Evolutionary conservation across 805 yeast species (phyloP).

Genomic region (Kodamaea neixiangensis): DNA sequence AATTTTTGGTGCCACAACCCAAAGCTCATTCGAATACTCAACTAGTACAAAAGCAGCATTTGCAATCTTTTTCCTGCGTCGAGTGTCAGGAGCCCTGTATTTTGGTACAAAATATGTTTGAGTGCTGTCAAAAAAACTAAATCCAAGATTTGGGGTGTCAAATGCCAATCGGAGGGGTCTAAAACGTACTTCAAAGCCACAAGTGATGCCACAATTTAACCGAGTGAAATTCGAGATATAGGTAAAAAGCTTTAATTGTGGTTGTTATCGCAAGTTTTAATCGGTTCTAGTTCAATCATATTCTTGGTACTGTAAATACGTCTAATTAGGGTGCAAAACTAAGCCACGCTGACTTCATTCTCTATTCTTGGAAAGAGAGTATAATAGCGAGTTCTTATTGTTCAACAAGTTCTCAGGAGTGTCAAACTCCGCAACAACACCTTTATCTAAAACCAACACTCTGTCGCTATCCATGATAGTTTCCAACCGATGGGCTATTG

Average conservation of each 20-base stretch:
- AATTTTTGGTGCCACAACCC: not conserved
- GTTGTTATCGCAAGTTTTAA: not conserved
- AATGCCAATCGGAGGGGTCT: not conserved
- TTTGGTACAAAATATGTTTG: not conserved
- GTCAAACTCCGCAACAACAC: constrained; percentile 79
- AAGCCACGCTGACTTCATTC: not conserved
- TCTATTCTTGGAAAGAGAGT: constrained; percentile 15
- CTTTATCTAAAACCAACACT: too few species aligned
- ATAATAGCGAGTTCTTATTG: constrained; percentile 48
- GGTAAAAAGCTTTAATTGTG: not conserved
- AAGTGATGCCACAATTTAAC: not conserved
- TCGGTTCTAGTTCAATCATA: not conserved
- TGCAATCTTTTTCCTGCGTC: not conserved
- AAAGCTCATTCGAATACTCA: not conserved
- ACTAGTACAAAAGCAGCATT: not conserved
- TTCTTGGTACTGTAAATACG: not conserved
- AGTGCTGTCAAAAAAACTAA: not conserved
- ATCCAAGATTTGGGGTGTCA: not conserved
- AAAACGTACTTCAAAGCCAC: not conserved
- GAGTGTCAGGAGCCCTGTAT: not conserved
- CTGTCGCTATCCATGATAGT: constrained; percentile 88
- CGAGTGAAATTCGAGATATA: not conserved
- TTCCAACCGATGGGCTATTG: constrained; percentile 88
- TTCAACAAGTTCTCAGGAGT: constrained; percentile 54
- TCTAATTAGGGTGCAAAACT: not conserved